Percentiles rank a stretch among this genome's conserved stretches.
These are phyloP conservation scores for Umbelopsis isabellina DNA, from an alignment of 192 early-diverging fungal genomes.

Conservation along the genomic window DNA sequence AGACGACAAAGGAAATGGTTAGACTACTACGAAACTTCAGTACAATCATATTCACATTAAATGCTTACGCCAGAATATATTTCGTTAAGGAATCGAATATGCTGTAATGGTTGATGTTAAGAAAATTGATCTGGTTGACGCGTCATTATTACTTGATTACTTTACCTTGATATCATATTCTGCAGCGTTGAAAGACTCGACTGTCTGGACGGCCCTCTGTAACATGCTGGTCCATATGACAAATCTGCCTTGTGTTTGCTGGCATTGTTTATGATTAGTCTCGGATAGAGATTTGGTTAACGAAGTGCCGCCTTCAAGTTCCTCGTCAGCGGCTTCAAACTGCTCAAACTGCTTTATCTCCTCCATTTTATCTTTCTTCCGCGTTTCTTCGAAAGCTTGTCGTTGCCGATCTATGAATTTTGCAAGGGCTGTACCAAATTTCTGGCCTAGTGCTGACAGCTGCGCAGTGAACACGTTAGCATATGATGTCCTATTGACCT, in stretches of 20 bases:
- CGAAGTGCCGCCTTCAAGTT: background rate
- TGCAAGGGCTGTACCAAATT: conserved; percentile 76
- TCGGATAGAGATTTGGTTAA: background rate
- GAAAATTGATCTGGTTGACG: too few relatives aligned
- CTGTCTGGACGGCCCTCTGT: conserved; percentile 82
- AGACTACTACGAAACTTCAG: too few relatives aligned
- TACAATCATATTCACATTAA: background rate
- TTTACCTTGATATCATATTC: conserved; percentile 72
- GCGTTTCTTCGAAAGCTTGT: conserved; percentile 40
- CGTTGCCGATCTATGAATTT: conserved; percentile 73
- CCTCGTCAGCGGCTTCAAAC: conserved; percentile 26
- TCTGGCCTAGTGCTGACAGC: conserved; percentile 71
- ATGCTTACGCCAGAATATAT: conserved; percentile 80
- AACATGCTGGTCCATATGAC: conserved; percentile 90
- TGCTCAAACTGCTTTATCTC: conserved; percentile 38
- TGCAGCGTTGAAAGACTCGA: conserved; percentile 76
- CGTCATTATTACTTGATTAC: background rate
- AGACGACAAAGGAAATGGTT: too few relatives aligned
- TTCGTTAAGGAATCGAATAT: conserved; percentile 86
- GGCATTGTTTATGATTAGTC: background rate
- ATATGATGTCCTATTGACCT: conserved; percentile 34
- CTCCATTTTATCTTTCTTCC: conserved; percentile 36
- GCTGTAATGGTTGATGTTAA: conserved; percentile 32
- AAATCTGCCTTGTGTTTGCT: conserved; percentile 26
- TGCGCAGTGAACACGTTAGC: conserved; percentile 56